Base-by-base conservation (phyloP, 176 grass and related monocot genomes). In the Oryza longistaminata region DNA sequence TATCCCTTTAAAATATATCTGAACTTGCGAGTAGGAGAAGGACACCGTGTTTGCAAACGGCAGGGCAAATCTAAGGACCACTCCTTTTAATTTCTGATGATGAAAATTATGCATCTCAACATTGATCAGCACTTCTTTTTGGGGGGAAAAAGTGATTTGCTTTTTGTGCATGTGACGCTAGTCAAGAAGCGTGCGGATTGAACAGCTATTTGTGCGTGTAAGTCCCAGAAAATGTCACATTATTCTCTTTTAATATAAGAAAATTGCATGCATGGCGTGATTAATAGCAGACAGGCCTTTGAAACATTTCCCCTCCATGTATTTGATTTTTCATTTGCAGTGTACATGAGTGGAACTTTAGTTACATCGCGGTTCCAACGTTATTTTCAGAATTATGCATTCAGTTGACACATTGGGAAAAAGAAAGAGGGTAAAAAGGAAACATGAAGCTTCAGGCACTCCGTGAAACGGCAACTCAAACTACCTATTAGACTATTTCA, bases 11-110 rank as follows among this genome's bases (percentile, higher is more conserved):
- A 52, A 75, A 83, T 67, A 52, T 35, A 13, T 39, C 60, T 39
- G 61, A 50, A 76, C 74, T 61, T 64, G 42, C 0, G 70, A 66
- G 19, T 66, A 15, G 40, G 71, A 67, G 19, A 52, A 60, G 58
- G 71, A 49, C 40, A 55, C 46, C 43, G 11, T 83, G 71, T 74
- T 83, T 60, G 39, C 70, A 24, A 74, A 74, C 70, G 62, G 81
- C 70, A 49, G 40, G 58, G 81, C 71, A 83, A 83, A 83, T 83
- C 70, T 25, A 49, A 66, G 81, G 70, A 83, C 58, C 81, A 66
- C 81, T 33, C 27, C 15, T 39, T 60, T 40, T 40, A 40, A 9
- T 76, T 65, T 58, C 52, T 21, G 52, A 55, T 37, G 72, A 34
- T 46, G 21, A n/a, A 65, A 74, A 64, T 33, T 82, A 83, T 65